Conservation (phyloP, 2,329 filamentous ascomycete genomes). For the Lachnellula suecica region DNA sequence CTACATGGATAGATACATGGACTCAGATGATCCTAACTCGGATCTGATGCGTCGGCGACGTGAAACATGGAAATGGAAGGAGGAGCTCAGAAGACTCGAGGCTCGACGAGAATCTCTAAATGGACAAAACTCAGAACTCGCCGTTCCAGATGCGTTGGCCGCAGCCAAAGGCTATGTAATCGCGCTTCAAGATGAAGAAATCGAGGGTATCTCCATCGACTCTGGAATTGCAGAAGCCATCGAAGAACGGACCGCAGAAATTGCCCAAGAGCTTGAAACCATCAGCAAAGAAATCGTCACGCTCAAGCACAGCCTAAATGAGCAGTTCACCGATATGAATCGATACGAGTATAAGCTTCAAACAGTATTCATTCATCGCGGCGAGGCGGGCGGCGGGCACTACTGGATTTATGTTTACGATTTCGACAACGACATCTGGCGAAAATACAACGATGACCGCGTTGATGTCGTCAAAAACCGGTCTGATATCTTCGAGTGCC, state of each 20-base stretch:
- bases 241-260: slow-evolving; percentile 42
- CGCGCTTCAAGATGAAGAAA: slow-evolving; percentile 40
- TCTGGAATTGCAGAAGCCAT: slow-evolving; percentile 40
- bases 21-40: slow-evolving; percentile 55
- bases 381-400: slow-evolving; percentile 72
- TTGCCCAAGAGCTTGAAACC: slow-evolving; percentile 44
- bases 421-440: slow-evolving; percentile 78
- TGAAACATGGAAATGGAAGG: slow-evolving; percentile 73
- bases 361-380: slow-evolving; percentile 89
- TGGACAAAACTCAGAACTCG: slow-evolving; percentile 21
- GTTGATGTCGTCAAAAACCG: slow-evolving; percentile 69
- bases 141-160: slow-evolving; percentile 28
- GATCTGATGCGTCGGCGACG: slow-evolving; percentile 63
- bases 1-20: slow-evolving; percentile 87
- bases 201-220: slow-evolving; percentile 42
- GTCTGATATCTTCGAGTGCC: slow-evolving; percentile 65
- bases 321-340: slow-evolving; percentile 62
- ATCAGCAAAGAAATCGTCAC: slow-evolving; percentile 48
- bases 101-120: slow-evolving; percentile 31
- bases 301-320: slow-evolving; percentile 37
- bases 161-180: slow-evolving; percentile 41
- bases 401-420: slow-evolving; percentile 92
- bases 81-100: slow-evolving; percentile 57
- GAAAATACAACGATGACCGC: slow-evolving; percentile 87
- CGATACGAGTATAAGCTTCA: slow-evolving; percentile 78